These are phyloP conservation scores for Sonneratia caseolaris DNA, from an alignment of 345 rosid genomes.

Conservation along the genomic window DNA sequence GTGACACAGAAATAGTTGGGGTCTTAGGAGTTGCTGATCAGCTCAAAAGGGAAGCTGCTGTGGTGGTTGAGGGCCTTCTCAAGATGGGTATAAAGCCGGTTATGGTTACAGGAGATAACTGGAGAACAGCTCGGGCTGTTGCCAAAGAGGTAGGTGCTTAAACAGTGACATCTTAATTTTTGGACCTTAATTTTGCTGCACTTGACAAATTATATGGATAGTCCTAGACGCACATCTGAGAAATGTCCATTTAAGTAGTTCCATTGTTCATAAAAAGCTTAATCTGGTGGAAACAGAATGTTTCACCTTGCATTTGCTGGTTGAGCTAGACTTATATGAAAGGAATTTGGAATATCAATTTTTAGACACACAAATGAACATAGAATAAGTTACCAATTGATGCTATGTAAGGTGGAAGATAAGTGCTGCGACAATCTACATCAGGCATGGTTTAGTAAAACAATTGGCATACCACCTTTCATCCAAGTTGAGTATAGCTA, in stretches of 20 bases:
- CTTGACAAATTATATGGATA: background rate
- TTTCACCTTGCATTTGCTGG: background rate
- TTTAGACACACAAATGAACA: no score
- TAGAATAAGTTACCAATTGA: no score
- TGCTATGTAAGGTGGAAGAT: no score
- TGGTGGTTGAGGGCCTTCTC: constrained; percentile 74
- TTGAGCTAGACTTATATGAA: no score
- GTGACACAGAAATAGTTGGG: constrained; percentile 46
- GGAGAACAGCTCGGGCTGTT: constrained; percentile 94
- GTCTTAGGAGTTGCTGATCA: constrained; percentile 89
- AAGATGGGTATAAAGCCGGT: constrained; percentile 88
- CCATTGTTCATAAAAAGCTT: background rate
- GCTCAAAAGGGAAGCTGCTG: constrained; percentile 84
- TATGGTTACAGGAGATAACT: constrained; percentile 98
- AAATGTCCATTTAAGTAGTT: background rate
- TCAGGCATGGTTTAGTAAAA: no score
- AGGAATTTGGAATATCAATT: no score
- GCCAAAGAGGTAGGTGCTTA: constrained; percentile 62
- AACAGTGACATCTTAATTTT: background rate
- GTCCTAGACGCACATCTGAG: background rate
- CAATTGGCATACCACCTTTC: background rate
- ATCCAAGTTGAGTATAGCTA: background rate
- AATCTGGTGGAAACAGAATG: background rate
- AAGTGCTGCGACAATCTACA: no score
- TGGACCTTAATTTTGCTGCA: background rate